Evolutionary conservation across 257 asterid genomes (phyloP).

Genomic region (Euphrasia confusa): DNA sequence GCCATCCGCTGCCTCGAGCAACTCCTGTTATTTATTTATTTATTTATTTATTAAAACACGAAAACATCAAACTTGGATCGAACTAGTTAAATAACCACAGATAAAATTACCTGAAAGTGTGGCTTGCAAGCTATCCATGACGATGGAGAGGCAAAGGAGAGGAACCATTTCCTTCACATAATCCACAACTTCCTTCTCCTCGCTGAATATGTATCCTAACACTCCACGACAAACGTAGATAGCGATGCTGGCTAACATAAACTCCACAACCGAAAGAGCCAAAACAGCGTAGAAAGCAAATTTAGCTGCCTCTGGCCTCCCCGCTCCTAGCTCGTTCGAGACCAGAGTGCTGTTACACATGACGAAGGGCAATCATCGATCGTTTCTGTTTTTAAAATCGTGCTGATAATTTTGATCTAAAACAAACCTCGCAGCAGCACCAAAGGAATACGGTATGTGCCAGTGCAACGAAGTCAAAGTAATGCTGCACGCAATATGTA

Average conservation of each 20-base stretch:
- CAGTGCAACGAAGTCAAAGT: slow-evolving; percentile 35
- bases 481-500: slow-evolving; percentile 30
- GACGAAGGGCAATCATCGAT: neutral
- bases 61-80: too few species aligned
- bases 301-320: slow-evolving; percentile 57
- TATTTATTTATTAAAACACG: neutral
- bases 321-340: slow-evolving; percentile 85
- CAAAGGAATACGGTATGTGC: slow-evolving; percentile 47
- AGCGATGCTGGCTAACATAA: slow-evolving; percentile 41
- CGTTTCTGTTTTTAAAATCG: neutral
- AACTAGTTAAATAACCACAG: neutral
- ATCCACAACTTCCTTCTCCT: slow-evolving; percentile 48
- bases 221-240: slow-evolving; percentile 41
- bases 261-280: slow-evolving; percentile 46
- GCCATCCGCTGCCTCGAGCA: slow-evolving; percentile 91
- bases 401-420: too few species aligned
- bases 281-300: slow-evolving; percentile 41
- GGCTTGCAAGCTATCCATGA: slow-evolving; percentile 62
- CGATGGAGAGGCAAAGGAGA: slow-evolving; percentile 56
- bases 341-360: slow-evolving; percentile 47
- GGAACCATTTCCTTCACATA: slow-evolving; percentile 61
- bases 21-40: slow-evolving; percentile 71
- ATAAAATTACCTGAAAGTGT: slow-evolving; percentile 64
- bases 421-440: slow-evolving; percentile 60
- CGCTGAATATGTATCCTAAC: slow-evolving; percentile 61